Percentiles rank a stretch among this genome's conserved stretches.
Conservation (phyloP, 306 rosid species). For the Gastrolobium villosum region DNA sequence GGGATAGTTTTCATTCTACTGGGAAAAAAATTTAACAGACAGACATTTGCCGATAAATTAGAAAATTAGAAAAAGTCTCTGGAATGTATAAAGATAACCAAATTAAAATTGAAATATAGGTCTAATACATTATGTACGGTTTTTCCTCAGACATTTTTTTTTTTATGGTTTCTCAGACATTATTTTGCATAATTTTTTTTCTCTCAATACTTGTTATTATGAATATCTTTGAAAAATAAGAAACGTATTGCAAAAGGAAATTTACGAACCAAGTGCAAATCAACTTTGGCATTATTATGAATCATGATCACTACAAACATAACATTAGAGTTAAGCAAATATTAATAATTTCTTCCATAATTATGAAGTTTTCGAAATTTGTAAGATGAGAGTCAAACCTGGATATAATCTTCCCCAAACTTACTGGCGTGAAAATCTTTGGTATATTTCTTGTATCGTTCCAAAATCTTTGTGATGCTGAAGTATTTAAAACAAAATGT, state of each 20-base stretch:
- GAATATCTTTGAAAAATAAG: background rate
- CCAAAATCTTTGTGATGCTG: constrained; percentile 63
- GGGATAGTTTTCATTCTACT: background rate
- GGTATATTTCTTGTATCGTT: constrained; percentile 48
- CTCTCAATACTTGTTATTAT: background rate
- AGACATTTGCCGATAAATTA: background rate
- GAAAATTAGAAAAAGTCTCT: background rate
- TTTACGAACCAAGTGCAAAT: background rate
- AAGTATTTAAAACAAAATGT: constrained; percentile 15
- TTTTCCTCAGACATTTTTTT: background rate
- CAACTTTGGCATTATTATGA: background rate
- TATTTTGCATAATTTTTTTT: background rate
- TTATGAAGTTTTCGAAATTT: background rate
- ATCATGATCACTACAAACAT: background rate
- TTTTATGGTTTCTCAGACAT: background rate
- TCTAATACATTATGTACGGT: background rate
- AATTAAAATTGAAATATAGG: background rate
- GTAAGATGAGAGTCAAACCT: constrained; percentile 59
- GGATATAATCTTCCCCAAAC: constrained; percentile 49
- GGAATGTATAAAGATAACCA: background rate
- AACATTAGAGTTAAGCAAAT: background rate
- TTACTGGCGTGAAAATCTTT: constrained; percentile 43
- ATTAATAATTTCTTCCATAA: background rate
- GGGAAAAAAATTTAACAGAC: background rate
- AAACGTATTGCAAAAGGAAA: background rate